Evolutionary conservation across 2,329 filamentous ascomycete species (phyloP), one percentile per base, ranked within the genome.

Genomic region (Penicillium fuscoglaucum): DNA sequence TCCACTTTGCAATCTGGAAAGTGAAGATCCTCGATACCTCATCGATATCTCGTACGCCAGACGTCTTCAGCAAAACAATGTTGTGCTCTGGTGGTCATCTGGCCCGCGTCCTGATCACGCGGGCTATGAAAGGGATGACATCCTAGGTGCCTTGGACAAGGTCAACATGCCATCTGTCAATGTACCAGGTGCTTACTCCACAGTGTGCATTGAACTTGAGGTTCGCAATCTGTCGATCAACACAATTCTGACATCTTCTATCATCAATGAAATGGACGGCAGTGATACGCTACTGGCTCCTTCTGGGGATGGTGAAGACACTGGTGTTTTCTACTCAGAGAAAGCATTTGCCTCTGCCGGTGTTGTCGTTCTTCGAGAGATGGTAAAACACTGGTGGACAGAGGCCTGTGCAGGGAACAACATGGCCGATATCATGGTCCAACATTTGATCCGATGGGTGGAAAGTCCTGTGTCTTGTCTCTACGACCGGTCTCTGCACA

Each of bases 321-420:
- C 84, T 0, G 89, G 89, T 59, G 83, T 88, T 19, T 84, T 96
- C 7, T 90, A 90, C 61, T 90, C 92, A 0, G 92, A 96, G 61
- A 95, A 89, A 60, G 91, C 93, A 0, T 99, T 99, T 72, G 89
- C 93, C n/a, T 90, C 91, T 50, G 92, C 93, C 3, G 91, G 92
- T 55, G 90, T 98, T 5, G 84, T 88, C 7, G 95, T 99, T 0
- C 82, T 99, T 4, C 89, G 95, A 15, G 96, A 98, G 68, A 97
- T 99, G 93, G 95, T 99, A 66, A 96, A 97, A 74, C 86, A 90
- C 3, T 99, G 96, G 96, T 99, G 95, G 95, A 84, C 89, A 1
- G 93, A 99, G 74, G 96, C 95, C 6, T 95, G 91, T 72, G 87
- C 86, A 61, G 91, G 92, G 39, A 96, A 90, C 68, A 89, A 86